A percentile compares a stretch with the other conserved stretches of the same genome.
These are phyloP conservation scores for Blastocystis sp. DNA, from an alignment of 352 stramenopile species.

Conservation along the genomic window DNA sequence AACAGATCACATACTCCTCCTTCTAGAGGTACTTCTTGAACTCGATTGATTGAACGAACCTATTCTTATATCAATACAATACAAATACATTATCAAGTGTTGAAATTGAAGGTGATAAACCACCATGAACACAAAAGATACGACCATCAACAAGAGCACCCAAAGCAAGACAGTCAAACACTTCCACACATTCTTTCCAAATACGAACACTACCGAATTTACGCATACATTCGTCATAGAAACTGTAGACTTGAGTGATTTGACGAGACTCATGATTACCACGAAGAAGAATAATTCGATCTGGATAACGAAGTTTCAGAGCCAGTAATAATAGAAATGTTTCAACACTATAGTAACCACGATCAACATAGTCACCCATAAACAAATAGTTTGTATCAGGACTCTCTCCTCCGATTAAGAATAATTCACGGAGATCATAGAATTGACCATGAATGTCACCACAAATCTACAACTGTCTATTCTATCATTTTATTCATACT, in stretches of 20 bases:
- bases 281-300: conserved; percentile 95
- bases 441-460: conserved; percentile 99
- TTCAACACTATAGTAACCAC: conserved; percentile 97
- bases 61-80: conserved; percentile 73
- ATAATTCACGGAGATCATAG: conserved; percentile 92
- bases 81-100: conserved; percentile 67
- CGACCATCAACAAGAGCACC: conserved; percentile 96
- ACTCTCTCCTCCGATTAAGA: conserved; percentile 92
- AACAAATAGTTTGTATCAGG: conserved; percentile 99
- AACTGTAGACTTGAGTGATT: conserved; percentile 98
- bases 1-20: conserved; percentile 51
- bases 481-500: conserved; percentile 70
- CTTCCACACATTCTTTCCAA: conserved; percentile 97
- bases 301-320: conserved; percentile 95
- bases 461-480: conserved; percentile 78
- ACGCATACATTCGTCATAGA: conserved; percentile 96
- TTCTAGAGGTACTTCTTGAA: conserved; percentile 17
- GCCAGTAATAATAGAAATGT: conserved; percentile 93
- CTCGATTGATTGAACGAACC: conserved; percentile 40
- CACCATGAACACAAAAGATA: conserved; percentile 97
- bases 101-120: conserved; percentile 74
- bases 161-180: conserved; percentile 98
- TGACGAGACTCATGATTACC: conserved; percentile 96
- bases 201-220: conserved; percentile 97
- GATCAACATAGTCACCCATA: conserved; percentile 98